Evolutionary conservation across 2,329 filamentous ascomycete genomes (phyloP).

Genomic region (Leptographium flavum): DNA sequence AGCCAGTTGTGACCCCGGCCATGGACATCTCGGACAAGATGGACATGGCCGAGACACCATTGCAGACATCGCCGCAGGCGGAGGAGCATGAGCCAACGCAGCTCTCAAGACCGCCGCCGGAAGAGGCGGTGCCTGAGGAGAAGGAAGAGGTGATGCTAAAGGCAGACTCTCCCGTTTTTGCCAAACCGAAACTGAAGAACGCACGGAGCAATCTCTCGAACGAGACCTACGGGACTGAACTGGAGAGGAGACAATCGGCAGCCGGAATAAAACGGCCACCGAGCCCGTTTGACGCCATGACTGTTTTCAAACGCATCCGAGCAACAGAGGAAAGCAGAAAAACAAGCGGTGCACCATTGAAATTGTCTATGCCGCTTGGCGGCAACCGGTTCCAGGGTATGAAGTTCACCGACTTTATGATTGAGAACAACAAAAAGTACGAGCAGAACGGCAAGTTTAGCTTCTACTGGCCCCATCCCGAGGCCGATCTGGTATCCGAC

Average conservation of each 20-base stretch:
- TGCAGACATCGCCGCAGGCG: background rate
- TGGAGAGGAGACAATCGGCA: background rate
- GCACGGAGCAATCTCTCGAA: constrained; percentile 38
- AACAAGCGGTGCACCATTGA: background rate
- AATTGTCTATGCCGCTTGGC: constrained; percentile 16
- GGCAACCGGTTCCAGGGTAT: constrained; percentile 39
- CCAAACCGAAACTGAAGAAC: constrained; percentile 46
- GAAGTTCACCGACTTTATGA: constrained; percentile 36
- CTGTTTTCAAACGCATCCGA: constrained; percentile 42
- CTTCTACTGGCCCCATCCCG: constrained; percentile 22
- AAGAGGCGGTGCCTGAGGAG: background rate
- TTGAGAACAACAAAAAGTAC: constrained; percentile 43
- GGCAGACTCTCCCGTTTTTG: constrained; percentile 25
- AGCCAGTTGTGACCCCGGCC: constrained; percentile 20
- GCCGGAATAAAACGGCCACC: constrained; percentile 31
- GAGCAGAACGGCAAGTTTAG: constrained; percentile 40
- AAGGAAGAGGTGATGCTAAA: background rate
- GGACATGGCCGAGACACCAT: constrained; percentile 1
- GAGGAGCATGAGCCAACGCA: background rate
- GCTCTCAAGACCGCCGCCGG: background rate
- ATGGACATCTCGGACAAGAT: constrained; percentile 12
- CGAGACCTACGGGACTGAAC: constrained; percentile 9
- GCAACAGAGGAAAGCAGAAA: constrained; percentile 16
- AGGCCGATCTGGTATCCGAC: constrained; percentile 9
- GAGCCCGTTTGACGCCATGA: constrained; percentile 43